Evolutionary conservation across 352 stramenopile species (phyloP).

Genomic region (Pythium sukuiense): DNA sequence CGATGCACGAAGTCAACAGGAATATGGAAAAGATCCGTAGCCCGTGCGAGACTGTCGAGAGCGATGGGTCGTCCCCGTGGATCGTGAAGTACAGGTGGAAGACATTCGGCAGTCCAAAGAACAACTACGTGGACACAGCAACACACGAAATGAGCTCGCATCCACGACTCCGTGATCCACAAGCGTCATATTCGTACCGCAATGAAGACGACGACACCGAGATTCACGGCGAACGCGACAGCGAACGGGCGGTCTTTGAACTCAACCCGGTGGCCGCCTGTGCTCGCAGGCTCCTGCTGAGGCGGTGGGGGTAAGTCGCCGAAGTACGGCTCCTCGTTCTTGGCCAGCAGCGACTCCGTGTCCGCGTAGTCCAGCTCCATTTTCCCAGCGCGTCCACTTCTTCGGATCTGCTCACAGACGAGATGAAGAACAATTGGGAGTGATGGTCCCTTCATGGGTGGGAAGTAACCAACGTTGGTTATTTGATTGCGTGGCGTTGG

Average conservation of each 20-base stretch:
- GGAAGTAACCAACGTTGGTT: background rate
- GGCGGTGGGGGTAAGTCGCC: constrained; percentile 10
- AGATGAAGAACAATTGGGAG: constrained; percentile 5
- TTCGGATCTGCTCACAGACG: constrained; percentile 1
- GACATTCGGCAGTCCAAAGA: constrained; percentile 71
- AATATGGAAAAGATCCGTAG: constrained; percentile 75
- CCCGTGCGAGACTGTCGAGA: constrained; percentile 50
- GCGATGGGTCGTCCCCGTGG: constrained; percentile 46
- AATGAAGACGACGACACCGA: constrained; percentile 50
- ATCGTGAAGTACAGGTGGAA: constrained; percentile 81
- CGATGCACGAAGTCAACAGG: constrained; percentile 62
- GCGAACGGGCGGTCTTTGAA: constrained; percentile 71
- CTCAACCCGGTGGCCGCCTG: constrained; percentile 40
- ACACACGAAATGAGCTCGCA: background rate
- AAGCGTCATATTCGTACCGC: constrained; percentile 38
- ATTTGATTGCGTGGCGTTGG: background rate
- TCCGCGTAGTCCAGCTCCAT: constrained; percentile 70
- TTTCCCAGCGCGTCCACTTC: background rate
- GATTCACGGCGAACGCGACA: constrained; percentile 60
- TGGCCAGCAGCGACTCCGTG: constrained; percentile 60
- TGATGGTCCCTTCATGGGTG: constrained; percentile 17
- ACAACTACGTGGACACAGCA: constrained; percentile 38
- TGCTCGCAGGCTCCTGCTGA: constrained; percentile 1
- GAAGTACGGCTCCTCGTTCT: constrained; percentile 35
- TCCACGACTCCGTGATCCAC: background rate